phyloP scores from a whole-genome alignment of 495 filamentous ascomycete genomes.

The Emericellopsis terricola region DNA sequence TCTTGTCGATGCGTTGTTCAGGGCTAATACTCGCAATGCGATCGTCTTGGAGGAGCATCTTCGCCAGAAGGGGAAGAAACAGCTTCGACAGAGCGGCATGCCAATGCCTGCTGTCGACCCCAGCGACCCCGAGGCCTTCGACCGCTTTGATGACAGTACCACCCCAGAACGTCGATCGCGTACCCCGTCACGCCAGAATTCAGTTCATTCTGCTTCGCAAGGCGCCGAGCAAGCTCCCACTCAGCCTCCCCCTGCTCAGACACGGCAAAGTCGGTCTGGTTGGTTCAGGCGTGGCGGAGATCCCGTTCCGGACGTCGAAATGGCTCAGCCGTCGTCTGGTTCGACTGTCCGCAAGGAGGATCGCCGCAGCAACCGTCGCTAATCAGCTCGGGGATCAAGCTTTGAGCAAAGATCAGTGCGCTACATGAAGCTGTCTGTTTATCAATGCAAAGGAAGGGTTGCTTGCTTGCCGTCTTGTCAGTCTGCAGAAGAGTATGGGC shows the following conservation, averaged over 20 bases:
- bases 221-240: slow-evolving; percentile 1
- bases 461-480: too few species aligned
- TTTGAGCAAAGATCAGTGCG: too few species aligned
- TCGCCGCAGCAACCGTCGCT: too few species aligned
- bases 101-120: slow-evolving; percentile 18
- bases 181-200: slow-evolving; percentile 3
- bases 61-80: slow-evolving; percentile 34
- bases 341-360: too few species aligned
- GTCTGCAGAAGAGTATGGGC: too few species aligned
- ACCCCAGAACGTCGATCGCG: slow-evolving; percentile 1
- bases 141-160: slow-evolving; percentile 11
- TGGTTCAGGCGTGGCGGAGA: slow-evolving; percentile 19
- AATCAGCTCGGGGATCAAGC: too few species aligned
- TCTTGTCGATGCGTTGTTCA: slow-evolving; percentile 42
- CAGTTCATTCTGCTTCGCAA: slow-evolving; percentile 5
- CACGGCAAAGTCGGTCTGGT: too few species aligned
- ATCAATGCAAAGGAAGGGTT: too few species aligned
- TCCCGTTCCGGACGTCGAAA: slow-evolving; percentile 19
- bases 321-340: slow-evolving; percentile 10
- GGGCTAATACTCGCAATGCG: slow-evolving; percentile 63
- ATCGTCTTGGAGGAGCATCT: slow-evolving; percentile 55
- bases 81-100: slow-evolving; percentile 14
- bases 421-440: too few species aligned
- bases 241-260: too few species aligned
- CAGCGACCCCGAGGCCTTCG: slow-evolving; percentile 22